These are phyloP conservation scores for Nemania serpens DNA, from an alignment of 2,329 filamentous ascomycete genomes.

Conservation along the genomic window DNA sequence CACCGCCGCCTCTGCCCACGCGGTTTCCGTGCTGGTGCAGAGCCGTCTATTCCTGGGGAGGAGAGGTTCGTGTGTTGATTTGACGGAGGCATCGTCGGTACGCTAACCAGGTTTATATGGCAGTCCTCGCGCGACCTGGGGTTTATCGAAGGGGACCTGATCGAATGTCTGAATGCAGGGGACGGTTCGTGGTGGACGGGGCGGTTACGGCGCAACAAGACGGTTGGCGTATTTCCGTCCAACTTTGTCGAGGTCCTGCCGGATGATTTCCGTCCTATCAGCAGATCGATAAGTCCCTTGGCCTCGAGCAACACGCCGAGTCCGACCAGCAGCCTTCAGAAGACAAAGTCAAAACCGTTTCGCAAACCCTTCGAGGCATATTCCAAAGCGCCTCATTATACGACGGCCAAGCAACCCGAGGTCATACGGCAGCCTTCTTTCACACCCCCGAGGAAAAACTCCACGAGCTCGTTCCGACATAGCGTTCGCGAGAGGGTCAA, in stretches of 20 bases:
- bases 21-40: constrained; percentile 91
- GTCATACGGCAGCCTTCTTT: constrained; percentile 52
- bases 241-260: constrained; percentile 95
- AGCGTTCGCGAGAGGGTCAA: constrained; percentile 29
- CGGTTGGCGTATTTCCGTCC: constrained; percentile 91
- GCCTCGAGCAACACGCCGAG: constrained; percentile 59
- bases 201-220: constrained; percentile 82
- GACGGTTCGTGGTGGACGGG: constrained; percentile 99
- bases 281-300: constrained; percentile 64
- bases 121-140: constrained; percentile 90
- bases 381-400: constrained; percentile 68
- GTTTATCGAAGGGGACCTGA: constrained; percentile 96
- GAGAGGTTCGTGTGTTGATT: constrained; percentile 62
- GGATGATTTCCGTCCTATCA: constrained; percentile 79
- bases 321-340: constrained; percentile 59
- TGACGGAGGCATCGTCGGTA: background rate
- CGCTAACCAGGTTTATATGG: constrained; percentile 33
- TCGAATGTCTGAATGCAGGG: constrained; percentile 96
- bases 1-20: constrained; percentile 67
- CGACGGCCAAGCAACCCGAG: constrained; percentile 64
- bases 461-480: constrained; percentile 45
- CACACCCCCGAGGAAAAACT: constrained; percentile 47
- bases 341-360: constrained; percentile 64
- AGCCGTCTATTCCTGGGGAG: constrained; percentile 91
- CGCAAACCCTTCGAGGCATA: constrained; percentile 72